Evolutionary conservation across 2,329 filamentous ascomycete species (phyloP).

Genomic region (Xylariomycetidae sp.): DNA sequence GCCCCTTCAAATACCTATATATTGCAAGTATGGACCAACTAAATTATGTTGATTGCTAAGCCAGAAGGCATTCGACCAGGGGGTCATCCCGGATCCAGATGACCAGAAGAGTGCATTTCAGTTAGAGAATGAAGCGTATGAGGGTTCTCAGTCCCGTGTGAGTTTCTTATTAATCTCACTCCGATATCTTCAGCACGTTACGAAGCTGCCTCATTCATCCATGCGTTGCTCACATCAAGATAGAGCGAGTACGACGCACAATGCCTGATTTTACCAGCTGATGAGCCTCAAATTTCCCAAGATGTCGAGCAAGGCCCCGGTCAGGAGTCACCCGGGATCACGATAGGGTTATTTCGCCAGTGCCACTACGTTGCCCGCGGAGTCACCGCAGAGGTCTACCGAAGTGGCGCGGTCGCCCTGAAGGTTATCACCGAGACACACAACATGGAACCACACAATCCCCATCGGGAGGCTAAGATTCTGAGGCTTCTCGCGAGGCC

Average conservation of each 20-base stretch:
- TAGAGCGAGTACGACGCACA: constrained; percentile 56
- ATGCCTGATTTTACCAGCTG: constrained; percentile 25
- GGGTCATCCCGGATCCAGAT: constrained; percentile 14
- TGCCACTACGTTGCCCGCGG: constrained; percentile 60
- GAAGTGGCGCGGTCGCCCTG: constrained; percentile 60
- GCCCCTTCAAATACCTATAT: neutral
- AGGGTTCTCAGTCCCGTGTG: constrained; percentile 54
- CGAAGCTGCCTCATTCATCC: constrained; percentile 2
- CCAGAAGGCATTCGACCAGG: constrained; percentile 19
- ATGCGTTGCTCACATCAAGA: constrained; percentile 4
- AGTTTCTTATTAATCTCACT: constrained; percentile 15
- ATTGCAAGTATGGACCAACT: no score
- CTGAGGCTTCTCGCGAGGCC: constrained; percentile 54
- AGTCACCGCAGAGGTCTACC: constrained; percentile 79
- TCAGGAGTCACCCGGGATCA: constrained; percentile 30
- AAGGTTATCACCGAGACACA: constrained; percentile 78
- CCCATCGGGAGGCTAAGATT: constrained; percentile 72
- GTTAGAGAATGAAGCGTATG: constrained; percentile 62
- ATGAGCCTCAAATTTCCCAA: constrained; percentile 4
- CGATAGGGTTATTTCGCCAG: constrained; percentile 49
- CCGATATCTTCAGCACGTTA: constrained; percentile 2
- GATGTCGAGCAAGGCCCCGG: no score
- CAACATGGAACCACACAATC: constrained; percentile 77
- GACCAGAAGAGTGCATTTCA: constrained; percentile 49
- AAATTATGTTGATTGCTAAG: constrained; percentile 15